Base-by-base conservation (phyloP, 1,284 basidiomycete genomes). In the Anthracocystis walkeri region DNA sequence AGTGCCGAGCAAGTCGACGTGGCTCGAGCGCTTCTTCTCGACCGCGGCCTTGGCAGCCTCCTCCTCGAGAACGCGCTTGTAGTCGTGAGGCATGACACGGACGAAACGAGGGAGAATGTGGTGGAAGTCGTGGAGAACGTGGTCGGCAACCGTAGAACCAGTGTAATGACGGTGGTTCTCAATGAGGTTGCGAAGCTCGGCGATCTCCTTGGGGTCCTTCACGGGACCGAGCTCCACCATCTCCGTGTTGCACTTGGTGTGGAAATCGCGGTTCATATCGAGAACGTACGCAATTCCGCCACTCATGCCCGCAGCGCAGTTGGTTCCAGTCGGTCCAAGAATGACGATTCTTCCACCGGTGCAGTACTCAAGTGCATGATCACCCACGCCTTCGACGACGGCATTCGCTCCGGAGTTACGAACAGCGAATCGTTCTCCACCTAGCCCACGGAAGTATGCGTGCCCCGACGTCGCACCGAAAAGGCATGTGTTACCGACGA, bases 141-240 rank as follows among this genome's bases (percentile, higher is more conserved):
- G 80, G 40, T 82, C 81, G 41, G 81, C 81, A 40, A 83, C 68
- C 40, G 80, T 74, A 18, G 80, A 82, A 42, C 75, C 77, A 27
- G 81, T 83, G 77, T 83, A 83, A 78, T 83, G 81, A 35, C 79
- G 78, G 75, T 83, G 81, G 71, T 83, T 79, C 78, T 83, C 81
- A 61, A 83, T 68, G 31, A 83, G 76, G 74, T 81, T 83, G 67
- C 81, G 80, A 27, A 83, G 79, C 79, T 83, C 81, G 40, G 81
- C 81, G 58, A 83, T 80, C 56, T 83, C 81, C 58, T 80, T 72
- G 20, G 81, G 75, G 54, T 83, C 80, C 62, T 72, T 72, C 65
- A 83, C 80, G 16, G 69, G 73, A 46, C 81, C 80, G 7, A 83
- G 78, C 58, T 82, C 81, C 31, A 83, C 80, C 78, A 79, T 82